A percentile compares a stretch with the other conserved stretches of the same genome.
Conservation (phyloP, 768 basidiomycete species). For the Pleurotus citrinopileatus region DNA sequence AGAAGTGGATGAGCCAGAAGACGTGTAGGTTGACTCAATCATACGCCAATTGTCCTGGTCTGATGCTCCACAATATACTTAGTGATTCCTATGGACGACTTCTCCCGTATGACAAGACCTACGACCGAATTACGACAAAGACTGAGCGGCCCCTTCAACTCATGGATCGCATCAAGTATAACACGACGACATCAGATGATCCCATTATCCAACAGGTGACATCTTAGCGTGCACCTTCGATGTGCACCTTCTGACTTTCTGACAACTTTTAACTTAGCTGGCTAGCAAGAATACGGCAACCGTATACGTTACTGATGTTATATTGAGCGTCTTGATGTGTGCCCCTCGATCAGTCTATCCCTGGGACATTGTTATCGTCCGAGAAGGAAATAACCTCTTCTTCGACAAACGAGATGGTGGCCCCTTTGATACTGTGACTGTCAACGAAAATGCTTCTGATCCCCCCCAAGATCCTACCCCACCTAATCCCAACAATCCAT, state of each 20-base stretch:
- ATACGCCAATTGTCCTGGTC: background rate
- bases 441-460: conserved; percentile 98
- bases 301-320: conserved; percentile 93
- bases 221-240: too few species aligned
- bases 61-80: conserved; percentile 14
- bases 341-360: conserved; percentile 94
- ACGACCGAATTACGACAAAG: conserved; percentile 94
- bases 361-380: conserved; percentile 96
- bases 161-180: conserved; percentile 94
- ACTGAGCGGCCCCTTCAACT: conserved; percentile 88
- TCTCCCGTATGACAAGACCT: conserved; percentile 90
- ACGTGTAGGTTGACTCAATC: conserved; percentile 56
- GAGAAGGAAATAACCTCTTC: conserved; percentile 91
- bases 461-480: conserved; percentile 83
- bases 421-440: conserved; percentile 94
- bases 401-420: conserved; percentile 98
- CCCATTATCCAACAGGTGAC: conserved; percentile 91
- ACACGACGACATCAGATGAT: conserved; percentile 96
- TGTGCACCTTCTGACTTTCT: background rate
- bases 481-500: conserved; percentile 73
- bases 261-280: conserved; percentile 44
- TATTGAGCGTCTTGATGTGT: conserved; percentile 94
- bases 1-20: conserved; percentile 91
- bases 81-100: conserved; percentile 89
- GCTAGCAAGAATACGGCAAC: conserved; percentile 78